phyloP scores from a whole-genome alignment of 192 early-diverging fungal species.

The Podila minutissima region DNA sequence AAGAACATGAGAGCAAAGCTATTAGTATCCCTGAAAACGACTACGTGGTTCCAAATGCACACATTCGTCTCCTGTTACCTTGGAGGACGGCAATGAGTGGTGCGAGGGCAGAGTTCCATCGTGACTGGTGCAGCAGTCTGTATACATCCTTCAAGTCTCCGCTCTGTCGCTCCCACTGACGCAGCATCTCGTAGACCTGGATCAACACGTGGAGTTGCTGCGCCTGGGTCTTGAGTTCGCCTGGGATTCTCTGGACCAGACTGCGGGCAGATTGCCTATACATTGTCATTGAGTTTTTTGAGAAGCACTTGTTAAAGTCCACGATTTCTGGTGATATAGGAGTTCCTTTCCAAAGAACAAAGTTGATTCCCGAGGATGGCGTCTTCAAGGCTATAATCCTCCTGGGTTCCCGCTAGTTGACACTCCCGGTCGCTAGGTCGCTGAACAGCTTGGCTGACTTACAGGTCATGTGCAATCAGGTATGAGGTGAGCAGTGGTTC shows the following conservation, averaged over 20 bases:
- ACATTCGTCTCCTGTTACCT: constrained; percentile 8
- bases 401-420: no score
- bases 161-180: constrained; percentile 44
- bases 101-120: constrained; percentile 36
- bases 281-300: no score
- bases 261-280: constrained; percentile 35
- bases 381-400: neutral
- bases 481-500: constrained; percentile 42
- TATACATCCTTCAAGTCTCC: constrained; percentile 45
- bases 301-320: no score
- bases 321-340: no score
- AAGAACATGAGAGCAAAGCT: neutral
- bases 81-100: constrained; percentile 36
- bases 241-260: constrained; percentile 27
- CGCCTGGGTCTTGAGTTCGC: constrained; percentile 24
- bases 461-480: constrained; percentile 42
- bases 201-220: constrained; percentile 27
- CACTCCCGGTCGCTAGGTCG: no score
- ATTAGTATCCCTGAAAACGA: no score
- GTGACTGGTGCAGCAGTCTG: constrained; percentile 30
- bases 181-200: constrained; percentile 30
- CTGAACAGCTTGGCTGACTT: neutral
- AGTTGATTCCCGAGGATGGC: no score
- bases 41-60: neutral
- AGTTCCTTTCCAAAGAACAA: no score